Evolutionary conservation across 495 filamentous ascomycete species (phyloP).

Genomic region (Penicillium macrosclerotiorum): DNA sequence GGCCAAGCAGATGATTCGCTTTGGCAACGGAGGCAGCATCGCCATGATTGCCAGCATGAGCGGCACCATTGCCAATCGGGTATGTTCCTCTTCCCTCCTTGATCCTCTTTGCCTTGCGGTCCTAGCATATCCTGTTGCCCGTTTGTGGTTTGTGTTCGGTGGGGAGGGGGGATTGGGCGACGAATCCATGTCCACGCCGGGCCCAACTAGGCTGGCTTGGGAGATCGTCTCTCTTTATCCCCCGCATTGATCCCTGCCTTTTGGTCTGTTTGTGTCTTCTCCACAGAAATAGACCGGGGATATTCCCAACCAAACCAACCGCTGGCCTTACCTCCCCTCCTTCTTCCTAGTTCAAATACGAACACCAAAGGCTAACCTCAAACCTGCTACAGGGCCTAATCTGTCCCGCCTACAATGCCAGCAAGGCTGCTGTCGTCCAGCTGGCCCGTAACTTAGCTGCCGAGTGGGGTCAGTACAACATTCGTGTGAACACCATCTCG

Average conservation of each 20-base stretch:
- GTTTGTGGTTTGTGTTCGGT: neutral
- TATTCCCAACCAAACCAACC: no score
- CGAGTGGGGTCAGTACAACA: slow-evolving; percentile 83
- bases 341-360: neutral
- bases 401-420: slow-evolving; percentile 85
- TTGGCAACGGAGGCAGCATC: slow-evolving; percentile 69
- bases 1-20: slow-evolving; percentile 73
- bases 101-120: neutral
- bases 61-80: slow-evolving; percentile 65
- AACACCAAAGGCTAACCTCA: neutral
- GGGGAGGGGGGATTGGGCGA: neutral
- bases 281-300: no score
- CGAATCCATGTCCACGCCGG: no score
- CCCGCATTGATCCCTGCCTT: no score
- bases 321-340: neutral
- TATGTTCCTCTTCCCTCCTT: slow-evolving; percentile 29
- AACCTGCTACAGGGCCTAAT: slow-evolving; percentile 53
- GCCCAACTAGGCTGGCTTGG: no score
- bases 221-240: no score
- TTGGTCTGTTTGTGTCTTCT: no score
- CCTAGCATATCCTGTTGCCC: neutral
- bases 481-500: slow-evolving; percentile 93
- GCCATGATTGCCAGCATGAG: slow-evolving; percentile 74
- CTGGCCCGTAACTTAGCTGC: slow-evolving; percentile 80
- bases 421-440: slow-evolving; percentile 85